Percentiles rank a stretch among this genome's conserved stretches.
phyloP scores from a whole-genome alignment of 495 filamentous ascomycete species.

The Xylaria sp. region DNA sequence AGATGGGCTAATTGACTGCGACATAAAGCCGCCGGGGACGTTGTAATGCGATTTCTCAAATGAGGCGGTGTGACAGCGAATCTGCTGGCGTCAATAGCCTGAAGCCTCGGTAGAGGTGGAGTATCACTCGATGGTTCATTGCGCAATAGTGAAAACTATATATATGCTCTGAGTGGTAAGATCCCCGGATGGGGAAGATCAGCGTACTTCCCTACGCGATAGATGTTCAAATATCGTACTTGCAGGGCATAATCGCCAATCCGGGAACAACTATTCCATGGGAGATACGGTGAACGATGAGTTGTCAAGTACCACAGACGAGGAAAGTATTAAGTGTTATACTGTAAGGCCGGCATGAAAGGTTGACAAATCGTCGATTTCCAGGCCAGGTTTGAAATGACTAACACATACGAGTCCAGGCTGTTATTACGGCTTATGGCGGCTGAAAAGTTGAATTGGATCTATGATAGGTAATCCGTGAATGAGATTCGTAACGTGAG shows the following conservation, averaged over 20 bases:
- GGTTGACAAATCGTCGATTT: background rate
- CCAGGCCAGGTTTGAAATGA: background rate
- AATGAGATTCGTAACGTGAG: conserved; percentile 1
- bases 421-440: background rate
- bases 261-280: background rate
- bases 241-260: background rate
- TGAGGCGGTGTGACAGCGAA: conserved; percentile 13
- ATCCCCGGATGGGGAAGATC: background rate
- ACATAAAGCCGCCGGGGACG: background rate
- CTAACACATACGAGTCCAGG: background rate
- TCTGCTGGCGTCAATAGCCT: background rate
- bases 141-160: background rate
- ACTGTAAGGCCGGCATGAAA: background rate
- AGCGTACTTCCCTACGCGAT: background rate
- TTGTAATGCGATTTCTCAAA: background rate
- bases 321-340: background rate
- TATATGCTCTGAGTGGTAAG: background rate
- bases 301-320: background rate
- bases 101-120: background rate
- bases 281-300: background rate
- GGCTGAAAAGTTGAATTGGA: background rate
- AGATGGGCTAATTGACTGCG: background rate
- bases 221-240: background rate
- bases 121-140: background rate
- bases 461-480: background rate